Conservation (phyloP, 2,329 filamentous ascomycete species). For the Lachnellula suecica region DNA sequence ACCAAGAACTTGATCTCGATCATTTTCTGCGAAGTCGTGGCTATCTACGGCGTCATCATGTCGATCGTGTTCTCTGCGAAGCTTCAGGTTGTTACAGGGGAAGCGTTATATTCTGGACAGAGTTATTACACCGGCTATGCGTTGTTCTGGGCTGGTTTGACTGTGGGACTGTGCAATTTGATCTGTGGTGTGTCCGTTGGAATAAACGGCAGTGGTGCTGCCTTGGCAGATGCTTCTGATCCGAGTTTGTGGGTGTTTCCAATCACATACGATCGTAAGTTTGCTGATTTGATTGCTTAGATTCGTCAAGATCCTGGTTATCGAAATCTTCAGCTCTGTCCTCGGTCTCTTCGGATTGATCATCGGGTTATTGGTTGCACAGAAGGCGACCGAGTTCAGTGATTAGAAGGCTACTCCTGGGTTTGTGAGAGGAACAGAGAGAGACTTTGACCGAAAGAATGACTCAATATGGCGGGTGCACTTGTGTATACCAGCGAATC, state of each 20-base stretch:
- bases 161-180: constrained; percentile 93
- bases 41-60: constrained; percentile 99
- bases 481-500: constrained; percentile 23
- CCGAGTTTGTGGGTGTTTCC: constrained; percentile 69
- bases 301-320: constrained; percentile 98
- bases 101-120: constrained; percentile 68
- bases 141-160: constrained; percentile 92
- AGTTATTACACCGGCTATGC: constrained; percentile 95
- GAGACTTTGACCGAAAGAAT: constrained; percentile 1
- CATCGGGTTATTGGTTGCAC: constrained; percentile 83
- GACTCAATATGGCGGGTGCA: constrained; percentile 1
- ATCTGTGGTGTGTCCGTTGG: constrained; percentile 95
- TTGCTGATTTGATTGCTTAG: constrained; percentile 44
- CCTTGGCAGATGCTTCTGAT: constrained; percentile 93
- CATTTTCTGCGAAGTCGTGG: constrained; percentile 99
- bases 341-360: constrained; percentile 95
- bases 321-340: constrained; percentile 99
- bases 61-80: constrained; percentile 96
- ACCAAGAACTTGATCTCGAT: constrained; percentile 99
- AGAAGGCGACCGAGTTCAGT: constrained; percentile 63
- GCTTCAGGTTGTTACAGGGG: constrained; percentile 63
- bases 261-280: neutral
- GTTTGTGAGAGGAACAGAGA: constrained; percentile 49
- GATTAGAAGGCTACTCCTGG: no score
- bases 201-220: constrained; percentile 96